phyloP scores from a whole-genome alignment of 73 alveolate genomes.

The Paramecium tetraurelia region DNA sequence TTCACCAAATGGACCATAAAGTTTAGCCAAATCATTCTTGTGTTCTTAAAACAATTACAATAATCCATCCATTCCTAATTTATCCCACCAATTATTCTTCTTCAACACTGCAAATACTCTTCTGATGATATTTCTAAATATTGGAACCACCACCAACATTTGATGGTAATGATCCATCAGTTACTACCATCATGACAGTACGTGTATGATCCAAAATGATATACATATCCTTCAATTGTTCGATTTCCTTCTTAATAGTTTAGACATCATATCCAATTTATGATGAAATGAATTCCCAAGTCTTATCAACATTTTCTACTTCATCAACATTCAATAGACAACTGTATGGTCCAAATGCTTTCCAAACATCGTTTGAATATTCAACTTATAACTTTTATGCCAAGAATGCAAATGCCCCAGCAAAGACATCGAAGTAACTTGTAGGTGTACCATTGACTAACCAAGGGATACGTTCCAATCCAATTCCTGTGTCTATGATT shows the following conservation, averaged over 20 bases:
- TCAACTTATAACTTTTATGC: slow-evolving; percentile 75
- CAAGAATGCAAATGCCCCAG: slow-evolving; percentile 80
- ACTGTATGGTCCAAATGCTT: slow-evolving; percentile 95
- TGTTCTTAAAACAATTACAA: slow-evolving; percentile 88
- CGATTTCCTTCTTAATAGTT: slow-evolving; percentile 83
- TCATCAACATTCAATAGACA: slow-evolving; percentile 95
- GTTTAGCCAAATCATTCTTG: slow-evolving; percentile 86
- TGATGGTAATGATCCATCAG: slow-evolving; percentile 96
- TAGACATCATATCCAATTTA: slow-evolving; percentile 83
- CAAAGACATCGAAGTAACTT: slow-evolving; percentile 92
- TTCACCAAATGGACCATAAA: slow-evolving; percentile 92
- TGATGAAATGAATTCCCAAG: slow-evolving; percentile 87
- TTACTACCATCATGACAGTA: slow-evolving; percentile 89
- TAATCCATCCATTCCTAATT: slow-evolving; percentile 87
- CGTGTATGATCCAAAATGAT: slow-evolving; percentile 96
- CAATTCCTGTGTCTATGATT: slow-evolving; percentile 96
- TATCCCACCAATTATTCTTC: slow-evolving; percentile 95
- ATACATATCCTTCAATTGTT: slow-evolving; percentile 93
- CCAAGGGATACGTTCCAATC: slow-evolving; percentile 99
- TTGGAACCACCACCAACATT: slow-evolving; percentile 99
- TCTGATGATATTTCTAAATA: slow-evolving; percentile 93
- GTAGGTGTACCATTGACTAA: slow-evolving; percentile 95
- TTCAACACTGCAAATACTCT: slow-evolving; percentile 94
- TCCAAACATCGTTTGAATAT: slow-evolving; percentile 89
- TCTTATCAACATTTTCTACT: slow-evolving; percentile 93